Base-by-base conservation (phyloP, 306 rosid genomes). In the Canavalia gladiata region DNA sequence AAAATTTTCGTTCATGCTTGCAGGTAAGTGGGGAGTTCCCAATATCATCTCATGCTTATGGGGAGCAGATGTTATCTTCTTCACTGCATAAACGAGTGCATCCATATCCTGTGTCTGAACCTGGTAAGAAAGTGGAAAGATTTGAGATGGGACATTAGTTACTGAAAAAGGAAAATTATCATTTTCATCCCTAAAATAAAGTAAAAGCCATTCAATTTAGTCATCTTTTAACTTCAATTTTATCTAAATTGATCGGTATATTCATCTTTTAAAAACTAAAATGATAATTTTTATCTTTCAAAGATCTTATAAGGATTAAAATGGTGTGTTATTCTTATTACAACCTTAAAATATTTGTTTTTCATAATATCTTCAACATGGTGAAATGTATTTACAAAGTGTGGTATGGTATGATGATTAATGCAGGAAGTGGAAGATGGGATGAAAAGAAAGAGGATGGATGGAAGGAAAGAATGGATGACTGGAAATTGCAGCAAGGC, bases 401-500 rank as follows among this genome's bases (percentile, higher is more conserved):
- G 34, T 60, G 12, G 29, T 49, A 34, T 52, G 39, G 30, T 76
- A 41, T 74, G 79, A 55, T 57, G 52, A 18, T 8, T 83, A 30
- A n/a, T 70, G 63, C 84, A 95, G 97, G 97, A 76, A 90, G 92
- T 83, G 94, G 67, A 75, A 85, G 87, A 88, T 90, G 97, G 94
- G 97, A 95, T 67, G 98, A 92, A 63, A 94, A 86, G 93, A 81
- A 82, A 70, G 90, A 86, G n/a, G 84, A 84, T 34, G 87, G 87
- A 8, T 84, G 86, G 78, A 81, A 81, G 68, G 99, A 95, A 5
- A 91, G 95, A 84, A 89, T 88, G 91, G 99, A 93, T 64, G 99
- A 95, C 31, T 95, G 99, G 99, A 95, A 93, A 87, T 56, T 91
- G 82, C 99, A 93, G 86, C 99, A 93, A 83, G 97, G 99, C 64